Base-by-base conservation (phyloP, 1,139 yeast species). In the Taphrina betulina region DNA sequence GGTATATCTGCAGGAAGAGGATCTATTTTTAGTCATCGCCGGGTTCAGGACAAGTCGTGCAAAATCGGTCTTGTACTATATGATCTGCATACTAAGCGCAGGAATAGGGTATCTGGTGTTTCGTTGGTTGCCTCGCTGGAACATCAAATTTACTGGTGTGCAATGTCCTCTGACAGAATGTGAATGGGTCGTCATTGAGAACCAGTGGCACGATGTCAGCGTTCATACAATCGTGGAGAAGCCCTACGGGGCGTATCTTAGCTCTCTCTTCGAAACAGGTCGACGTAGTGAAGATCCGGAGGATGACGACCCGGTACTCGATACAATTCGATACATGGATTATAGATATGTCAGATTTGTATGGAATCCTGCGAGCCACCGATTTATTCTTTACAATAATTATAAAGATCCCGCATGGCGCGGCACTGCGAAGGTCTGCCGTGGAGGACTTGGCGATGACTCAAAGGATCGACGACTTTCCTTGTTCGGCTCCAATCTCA, bases 1-100 rank as follows among this genome's bases (percentile, higher is more conserved):
- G 55, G 88, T 85, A 68, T 92, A 92, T 68, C 79, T 94, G 61
- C 92, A 96, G 0, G 97, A 94, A 68, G 98, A 92, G 67, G 99
- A 92, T 71, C 73, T 92, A 66, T 92, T 90, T 17, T 79, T 94
- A 59, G 96, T 95, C 60, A 85, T 92, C 62, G 97, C 96, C 0
- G 98, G 97, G 2, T 92, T 86, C 68, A 72, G 71, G 56, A 78
- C 82, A 20, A 78, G 82, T 22, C 67, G 67, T 53, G 59, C 75
- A 63, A 80, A 81, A 58, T 66, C 71, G 5, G 44, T 72, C 0
- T 24, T 78, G 0, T 89, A 84, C 67, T 77, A 78, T 59, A 12
- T 78, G 0, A 59, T 85, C 2, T 84, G 90, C 62, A 60, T 78
- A 1, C 44, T 72, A 4, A 81, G 96, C 0, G 66, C 79, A 2